Evolutionary conservation across 345 rosid genomes (phyloP), one percentile per base, ranked within the genome.

Genomic region (Draba incana): DNA sequence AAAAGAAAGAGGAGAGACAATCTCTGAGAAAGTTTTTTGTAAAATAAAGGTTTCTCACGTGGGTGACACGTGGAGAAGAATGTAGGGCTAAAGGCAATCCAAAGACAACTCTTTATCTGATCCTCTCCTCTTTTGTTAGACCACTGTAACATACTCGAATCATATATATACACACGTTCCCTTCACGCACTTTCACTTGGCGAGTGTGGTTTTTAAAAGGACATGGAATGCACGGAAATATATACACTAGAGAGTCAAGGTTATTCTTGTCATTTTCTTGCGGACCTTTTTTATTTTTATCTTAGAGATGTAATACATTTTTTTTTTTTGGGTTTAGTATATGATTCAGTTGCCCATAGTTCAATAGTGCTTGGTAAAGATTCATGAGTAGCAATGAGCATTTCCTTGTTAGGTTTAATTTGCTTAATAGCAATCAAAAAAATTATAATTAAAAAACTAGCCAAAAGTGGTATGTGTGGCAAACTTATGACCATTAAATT

Each of bases 191-290:
- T 23, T 2, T 6, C 0, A 3, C 6, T 3, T 3, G 2, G 52
- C 67, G 67, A 25, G 61, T 63, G 27, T 53, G 3, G n/a, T 25
- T 49, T 14, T 5, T 3, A n/a, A 38, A 28, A 64, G 46, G 70
- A 48, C 45, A 63, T 57, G 35, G 57, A 56, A 48, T 64, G 71
- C 76, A 72, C 76, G 66, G 76, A 72, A 64, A 57, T 56, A 56
- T 56, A 63, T 39, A 20, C 20, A 20, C 1, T 20, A 71, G n/a
- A 54, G 28, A 37, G 10, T 13, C 10, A 15, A 38, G 33, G 6
- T 15, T 52, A 47, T 4, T 44, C 2, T 61, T 62, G 23, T 66
- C 43, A 5, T 43, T 69, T 57, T 11, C 4, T 37, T 24, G 20
- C 56, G 6, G 13, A 48, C 37, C 6, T 33, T 6, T 33, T 6